Evolutionary conservation across 176 grass and related monocot species (phyloP).

Genomic region (sorghum (Sorghum bicolor)): DNA sequence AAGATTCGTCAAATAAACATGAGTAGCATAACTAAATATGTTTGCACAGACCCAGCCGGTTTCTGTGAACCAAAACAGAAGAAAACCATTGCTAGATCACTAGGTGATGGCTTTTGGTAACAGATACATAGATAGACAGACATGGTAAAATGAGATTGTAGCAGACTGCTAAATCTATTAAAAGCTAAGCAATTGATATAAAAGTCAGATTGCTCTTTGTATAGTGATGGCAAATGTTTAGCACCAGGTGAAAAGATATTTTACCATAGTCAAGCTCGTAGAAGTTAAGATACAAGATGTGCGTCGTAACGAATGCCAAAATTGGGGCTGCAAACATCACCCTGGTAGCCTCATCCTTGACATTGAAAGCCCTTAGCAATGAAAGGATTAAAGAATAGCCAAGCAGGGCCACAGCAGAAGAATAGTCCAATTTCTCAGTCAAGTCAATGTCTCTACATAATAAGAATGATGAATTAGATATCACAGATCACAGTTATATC

Average conservation of each 20-base stretch:
- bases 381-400: slow-evolving; percentile 86
- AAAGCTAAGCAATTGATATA: background rate
- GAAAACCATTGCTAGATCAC: background rate
- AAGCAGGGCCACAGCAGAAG: slow-evolving; percentile 80
- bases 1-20: slow-evolving; percentile 7
- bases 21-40: slow-evolving; percentile 2
- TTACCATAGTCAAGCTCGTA: slow-evolving; percentile 91
- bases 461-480: slow-evolving; percentile 30
- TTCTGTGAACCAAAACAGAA: background rate
- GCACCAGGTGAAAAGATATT: slow-evolving; percentile 15
- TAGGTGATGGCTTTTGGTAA: background rate
- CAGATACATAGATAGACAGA: background rate
- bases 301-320: slow-evolving; percentile 93
- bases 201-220: background rate
- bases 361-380: slow-evolving; percentile 81
- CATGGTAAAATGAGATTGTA: slow-evolving; percentile 3
- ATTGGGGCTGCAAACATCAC: slow-evolving; percentile 95
- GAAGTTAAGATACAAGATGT: slow-evolving; percentile 97
- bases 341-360: slow-evolving; percentile 89
- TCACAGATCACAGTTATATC: background rate
- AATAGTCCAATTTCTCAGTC: slow-evolving; percentile 96
- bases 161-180: background rate
- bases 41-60: background rate
- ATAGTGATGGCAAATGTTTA: slow-evolving; percentile 14
- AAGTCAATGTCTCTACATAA: slow-evolving; percentile 81